Percentiles rank a stretch among this genome's conserved stretches.
Evolutionary conservation across 352 stramenopile species (phyloP).

Genomic region (Phytophthora sp.): DNA sequence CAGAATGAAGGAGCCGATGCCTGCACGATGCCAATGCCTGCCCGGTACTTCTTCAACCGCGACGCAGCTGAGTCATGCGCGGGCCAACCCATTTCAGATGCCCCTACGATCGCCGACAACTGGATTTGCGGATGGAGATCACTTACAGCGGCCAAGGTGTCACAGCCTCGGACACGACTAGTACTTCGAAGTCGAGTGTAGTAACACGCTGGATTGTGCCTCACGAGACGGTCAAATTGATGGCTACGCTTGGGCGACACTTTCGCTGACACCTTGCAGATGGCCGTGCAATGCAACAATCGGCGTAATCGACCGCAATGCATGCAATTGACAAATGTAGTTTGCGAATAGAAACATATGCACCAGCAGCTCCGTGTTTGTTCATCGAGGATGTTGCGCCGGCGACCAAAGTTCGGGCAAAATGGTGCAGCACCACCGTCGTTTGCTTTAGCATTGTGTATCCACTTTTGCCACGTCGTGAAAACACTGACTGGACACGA

Average conservation of each 20-base stretch:
- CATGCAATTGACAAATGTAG: too few relatives aligned
- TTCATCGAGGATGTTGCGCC: too few relatives aligned
- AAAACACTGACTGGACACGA: not conserved
- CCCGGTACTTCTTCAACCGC: constrained; percentile 19
- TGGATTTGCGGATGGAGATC: constrained; percentile 23
- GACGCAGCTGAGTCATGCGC: constrained; percentile 11
- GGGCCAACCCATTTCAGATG: constrained; percentile 16
- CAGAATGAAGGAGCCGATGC: too few relatives aligned
- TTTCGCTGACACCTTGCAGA: not conserved
- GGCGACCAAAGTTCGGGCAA: too few relatives aligned
- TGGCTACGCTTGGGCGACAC: not conserved
- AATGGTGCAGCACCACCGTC: too few relatives aligned
- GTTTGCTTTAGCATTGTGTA: constrained; percentile 1
- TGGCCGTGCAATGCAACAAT: not conserved
- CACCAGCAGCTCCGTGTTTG: too few relatives aligned
- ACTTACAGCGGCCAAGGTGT: not conserved
- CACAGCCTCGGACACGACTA: not conserved
- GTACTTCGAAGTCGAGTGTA: too few relatives aligned
- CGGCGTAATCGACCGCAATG: too few relatives aligned
- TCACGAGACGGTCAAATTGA: too few relatives aligned
- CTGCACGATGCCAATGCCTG: too few relatives aligned
- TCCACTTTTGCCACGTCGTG: constrained; percentile 10
- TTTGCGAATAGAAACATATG: too few relatives aligned
- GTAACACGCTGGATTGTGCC: constrained; percentile 12
- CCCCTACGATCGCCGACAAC: constrained; percentile 19